Conservation (phyloP, 345 rosid species). For the Brassica nigra region DNA sequence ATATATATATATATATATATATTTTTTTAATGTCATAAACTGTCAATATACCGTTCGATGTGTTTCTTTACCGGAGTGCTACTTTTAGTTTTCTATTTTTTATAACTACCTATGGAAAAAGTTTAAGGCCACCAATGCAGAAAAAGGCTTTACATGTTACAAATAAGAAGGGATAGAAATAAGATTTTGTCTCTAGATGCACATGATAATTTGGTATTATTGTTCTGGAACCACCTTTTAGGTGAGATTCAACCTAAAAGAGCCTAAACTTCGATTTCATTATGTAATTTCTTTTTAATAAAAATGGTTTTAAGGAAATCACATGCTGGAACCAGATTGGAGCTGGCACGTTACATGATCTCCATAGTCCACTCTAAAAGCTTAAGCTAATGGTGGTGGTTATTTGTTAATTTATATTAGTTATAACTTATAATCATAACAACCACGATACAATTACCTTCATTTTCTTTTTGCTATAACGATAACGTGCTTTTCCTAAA, state of each 20-base stretch:
- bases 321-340: constrained; percentile 45
- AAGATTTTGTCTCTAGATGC: constrained; percentile 23
- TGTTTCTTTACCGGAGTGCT: too few relatives aligned
- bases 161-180: constrained; percentile 1
- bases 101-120: not conserved
- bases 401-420: not conserved
- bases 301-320: constrained; percentile 31
- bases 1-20: not conserved
- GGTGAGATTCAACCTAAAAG: constrained; percentile 44
- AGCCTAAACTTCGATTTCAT: constrained; percentile 38
- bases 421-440: constrained; percentile 10
- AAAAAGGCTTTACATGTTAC: not conserved
- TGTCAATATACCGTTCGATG: too few relatives aligned
- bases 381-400: constrained; percentile 30
- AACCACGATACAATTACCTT: constrained; percentile 11
- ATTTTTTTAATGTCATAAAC: too few relatives aligned
- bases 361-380: constrained; percentile 43
- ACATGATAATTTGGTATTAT: constrained; percentile 29
- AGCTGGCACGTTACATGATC: constrained; percentile 39
- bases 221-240: constrained; percentile 34
- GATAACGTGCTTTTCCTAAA: constrained; percentile 31
- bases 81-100: not conserved
- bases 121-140: not conserved
- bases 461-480: not conserved
- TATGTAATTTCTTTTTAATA: not conserved